Percentiles rank a stretch among this genome's conserved stretches.
Evolutionary conservation across 1,284 basidiomycete species (phyloP).

Genomic region (Clitocybe nebularis): DNA sequence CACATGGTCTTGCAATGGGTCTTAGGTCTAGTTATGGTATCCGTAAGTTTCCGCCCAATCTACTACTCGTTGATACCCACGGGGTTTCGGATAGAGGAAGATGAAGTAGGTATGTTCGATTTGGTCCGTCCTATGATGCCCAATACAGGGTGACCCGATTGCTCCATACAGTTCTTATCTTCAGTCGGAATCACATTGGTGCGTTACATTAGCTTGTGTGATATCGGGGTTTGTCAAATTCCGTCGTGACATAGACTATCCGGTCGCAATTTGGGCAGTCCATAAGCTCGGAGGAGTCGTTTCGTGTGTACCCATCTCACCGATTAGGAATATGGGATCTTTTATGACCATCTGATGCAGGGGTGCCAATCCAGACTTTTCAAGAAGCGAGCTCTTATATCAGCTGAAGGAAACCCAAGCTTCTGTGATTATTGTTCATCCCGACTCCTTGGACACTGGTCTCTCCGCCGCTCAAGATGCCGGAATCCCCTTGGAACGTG

Average conservation of each 20-base stretch:
- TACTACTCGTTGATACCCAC: background rate
- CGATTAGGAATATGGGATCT: background rate
- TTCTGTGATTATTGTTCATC: constrained; percentile 55
- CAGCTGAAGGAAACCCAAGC: constrained; percentile 55
- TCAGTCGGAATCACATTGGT: constrained; percentile 70
- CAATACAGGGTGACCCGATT: too few relatives aligned
- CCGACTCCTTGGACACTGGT: constrained; percentile 47
- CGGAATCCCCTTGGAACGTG: constrained; percentile 45
- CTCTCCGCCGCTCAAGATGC: constrained; percentile 50
- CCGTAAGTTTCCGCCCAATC: constrained; percentile 24
- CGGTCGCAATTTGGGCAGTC: constrained; percentile 36
- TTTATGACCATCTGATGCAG: constrained; percentile 17
- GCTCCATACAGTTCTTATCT: constrained; percentile 54
- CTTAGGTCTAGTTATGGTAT: constrained; percentile 43
- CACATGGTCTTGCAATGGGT: constrained; percentile 54
- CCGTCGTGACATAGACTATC: constrained; percentile 69
- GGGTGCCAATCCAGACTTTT: constrained; percentile 66
- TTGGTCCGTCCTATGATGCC: too few relatives aligned
- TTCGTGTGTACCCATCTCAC: constrained; percentile 38
- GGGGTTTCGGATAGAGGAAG: constrained; percentile 31
- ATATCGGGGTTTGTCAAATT: too few relatives aligned
- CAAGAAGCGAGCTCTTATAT: constrained; percentile 60
- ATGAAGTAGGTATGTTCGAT: constrained; percentile 50
- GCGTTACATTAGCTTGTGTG: constrained; percentile 18
- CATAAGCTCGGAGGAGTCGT: constrained; percentile 64